Base-by-base conservation (phyloP, 2,329 filamentous ascomycete species). In the Cladophialophora bantiana region DNA sequence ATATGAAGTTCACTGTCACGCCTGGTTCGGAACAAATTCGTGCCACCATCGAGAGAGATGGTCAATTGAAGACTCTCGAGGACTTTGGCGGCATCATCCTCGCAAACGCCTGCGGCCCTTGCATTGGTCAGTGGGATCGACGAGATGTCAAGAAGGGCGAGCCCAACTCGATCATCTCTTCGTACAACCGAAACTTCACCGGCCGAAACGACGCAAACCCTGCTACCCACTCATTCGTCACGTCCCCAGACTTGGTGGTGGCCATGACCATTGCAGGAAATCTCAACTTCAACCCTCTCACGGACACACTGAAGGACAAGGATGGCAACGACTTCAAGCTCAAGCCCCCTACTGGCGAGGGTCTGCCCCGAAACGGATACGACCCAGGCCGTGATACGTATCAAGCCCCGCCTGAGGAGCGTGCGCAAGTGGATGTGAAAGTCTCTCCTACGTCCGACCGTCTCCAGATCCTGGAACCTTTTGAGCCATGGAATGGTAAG, bases 181-280 rank as follows among this genome's bases (percentile, higher is more conserved):
- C 95, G 34, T 99, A 97, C 90, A 99, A 99, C 90, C 93, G 95
- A 83, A 98, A 99, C 89, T 98, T 99, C 85, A 98, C 94, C 69
- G 94, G 94, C 73, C 93, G 95, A 79, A 98, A 98, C 81, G 94
- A 97, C 74, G 93, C 92, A 73, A 98, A 97, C 86, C 93, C 93
- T 48, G 93, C 93, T 63, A 97, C 93, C 59, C 93, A 96, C 85
- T 92, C 92, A 66, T 97, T 97, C 80, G 93, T 96, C 73, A 90
- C 93, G 71, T 96, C 93, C 6, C 93, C 93, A 64, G 93, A 97
- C 78, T 84, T 97, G 69, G 93, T 96, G 52, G 92, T 96, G 62
- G 93, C 93, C 73, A 83, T 97, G 84, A 89, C 90, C 68, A 88
- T 96, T 76, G 93, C 93, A 64, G 93, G 93, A 73, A 88, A 87